Evolutionary conservation across 352 stramenopile species (phyloP), one percentile per base, ranked within the genome.

Genomic region (Phytophthora fragariae): DNA sequence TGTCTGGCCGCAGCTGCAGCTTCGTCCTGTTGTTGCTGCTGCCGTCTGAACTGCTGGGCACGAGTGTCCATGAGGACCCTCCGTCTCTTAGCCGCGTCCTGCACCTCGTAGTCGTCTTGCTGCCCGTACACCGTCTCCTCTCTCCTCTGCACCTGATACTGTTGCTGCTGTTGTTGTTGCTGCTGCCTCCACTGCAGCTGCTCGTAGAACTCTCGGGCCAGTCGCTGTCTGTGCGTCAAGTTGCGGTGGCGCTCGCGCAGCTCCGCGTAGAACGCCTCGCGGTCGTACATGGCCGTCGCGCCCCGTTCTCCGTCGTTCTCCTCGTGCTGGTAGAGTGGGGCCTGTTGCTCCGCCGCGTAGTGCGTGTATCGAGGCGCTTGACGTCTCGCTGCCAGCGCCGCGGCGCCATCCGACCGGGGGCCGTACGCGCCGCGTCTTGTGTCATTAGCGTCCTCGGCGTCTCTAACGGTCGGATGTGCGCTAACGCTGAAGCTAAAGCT

Each of bases 221-320:
- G 29, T 1, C 44, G 46, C 39, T 76, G 70, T 11, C 70, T 37
- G 14, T 76, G 53, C 33, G 63, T 70, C 15, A 77, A 24, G n/a
- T 64, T 61, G 37, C 70, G 60, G 47, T 77, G 70, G n/a, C 70
- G 70, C 17, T 70, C 65, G 14, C 70, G 47, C 29, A 77, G 55
- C 21, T 77, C 58, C 47, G 52, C 65, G 65, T 73, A 77, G 24
- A 73, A 73, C 0, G 54, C 65, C 5, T 65, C 35, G 29, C 70
- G 70, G 35, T 67, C 58, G 58, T 65, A 54, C 10, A 0, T 6
- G 39, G 19, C 44, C 11, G 9, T 21, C 19, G 53, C 52, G 39
- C 11, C 9, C 27, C 56, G 39, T 44, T 67, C 49, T 4, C 29
- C 37, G 27, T 65, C 31, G 21, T 41, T 41, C 35, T 14, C 57